Percentiles rank a stretch among this genome's conserved stretches.
phyloP scores from a whole-genome alignment of 2,329 filamentous ascomycete species.

The Ceratocystiopsis brevicomis region DNA sequence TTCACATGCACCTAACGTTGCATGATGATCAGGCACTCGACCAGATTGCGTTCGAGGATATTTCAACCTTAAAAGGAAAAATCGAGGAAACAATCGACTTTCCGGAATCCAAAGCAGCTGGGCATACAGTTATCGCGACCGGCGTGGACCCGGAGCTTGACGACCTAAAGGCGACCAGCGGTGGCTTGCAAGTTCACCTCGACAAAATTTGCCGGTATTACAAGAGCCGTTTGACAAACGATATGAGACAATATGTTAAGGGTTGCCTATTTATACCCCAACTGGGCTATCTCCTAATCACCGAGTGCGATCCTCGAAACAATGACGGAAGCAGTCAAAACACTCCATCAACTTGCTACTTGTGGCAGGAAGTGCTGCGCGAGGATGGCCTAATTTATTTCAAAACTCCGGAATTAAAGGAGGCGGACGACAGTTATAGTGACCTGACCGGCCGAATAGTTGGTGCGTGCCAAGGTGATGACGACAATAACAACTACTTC shows the following conservation, averaged over 20 bases:
- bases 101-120: slow-evolving; percentile 49
- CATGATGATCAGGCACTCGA: no score
- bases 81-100: slow-evolving; percentile 45
- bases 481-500: not conserved
- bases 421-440: slow-evolving; percentile 65
- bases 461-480: slow-evolving; percentile 27
- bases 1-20: no score
- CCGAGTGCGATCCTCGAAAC: no score
- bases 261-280: slow-evolving; percentile 87
- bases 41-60: no score
- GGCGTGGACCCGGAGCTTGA: slow-evolving; percentile 63
- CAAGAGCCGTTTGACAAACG: no score
- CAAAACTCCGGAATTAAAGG: slow-evolving; percentile 65
- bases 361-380: slow-evolving; percentile 46
- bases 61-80: no score
- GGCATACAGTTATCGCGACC: slow-evolving; percentile 51
- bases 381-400: slow-evolving; percentile 60
- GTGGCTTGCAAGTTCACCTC: slow-evolving; percentile 58
- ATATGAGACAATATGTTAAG: slow-evolving; percentile 20
- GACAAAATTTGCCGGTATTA: slow-evolving; percentile 34
- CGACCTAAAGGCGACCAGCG: slow-evolving; percentile 55
- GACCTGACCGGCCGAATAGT: slow-evolving; percentile 74
- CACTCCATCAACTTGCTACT: no score
- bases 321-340: no score
- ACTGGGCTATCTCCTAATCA: slow-evolving; percentile 67